These are phyloP conservation scores for Crithidia thermophila DNA, from an alignment of 208 protist genomes.

Conservation along the genomic window DNA sequence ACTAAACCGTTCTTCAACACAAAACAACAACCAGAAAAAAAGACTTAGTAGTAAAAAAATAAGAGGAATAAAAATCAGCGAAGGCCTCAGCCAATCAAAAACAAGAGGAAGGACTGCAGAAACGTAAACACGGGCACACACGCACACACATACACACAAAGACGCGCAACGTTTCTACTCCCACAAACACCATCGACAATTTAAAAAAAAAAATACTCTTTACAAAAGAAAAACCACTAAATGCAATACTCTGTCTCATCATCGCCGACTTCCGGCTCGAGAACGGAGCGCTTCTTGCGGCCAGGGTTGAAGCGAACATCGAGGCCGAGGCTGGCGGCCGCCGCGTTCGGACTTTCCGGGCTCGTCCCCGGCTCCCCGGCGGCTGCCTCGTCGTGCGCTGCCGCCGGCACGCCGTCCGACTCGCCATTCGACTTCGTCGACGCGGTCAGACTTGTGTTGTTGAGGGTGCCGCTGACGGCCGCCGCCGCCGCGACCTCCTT, in stretches of 20 bases:
- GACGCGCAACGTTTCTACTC: no score
- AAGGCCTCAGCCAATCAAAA: no score
- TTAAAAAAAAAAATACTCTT: no score
- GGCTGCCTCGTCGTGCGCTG: no score
- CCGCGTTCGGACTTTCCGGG: constrained; percentile 4
- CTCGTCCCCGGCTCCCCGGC: not conserved
- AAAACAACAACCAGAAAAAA: no score
- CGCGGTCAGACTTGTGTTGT: not conserved
- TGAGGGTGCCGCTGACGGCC: no score
- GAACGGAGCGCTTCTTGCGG: constrained; percentile 35
- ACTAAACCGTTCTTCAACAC: no score
- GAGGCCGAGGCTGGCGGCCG: constrained; percentile 9
- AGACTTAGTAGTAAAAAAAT: no score
- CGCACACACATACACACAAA: not conserved
- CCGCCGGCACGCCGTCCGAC: not conserved
- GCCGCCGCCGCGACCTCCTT: constrained; percentile 1
- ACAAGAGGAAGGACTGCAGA: not conserved
- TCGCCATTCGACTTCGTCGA: not conserved
- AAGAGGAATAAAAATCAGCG: no score
- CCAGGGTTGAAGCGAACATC: constrained; percentile 27
- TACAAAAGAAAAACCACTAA: constrained; percentile 14
- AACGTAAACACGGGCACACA: not conserved
- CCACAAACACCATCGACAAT: no score
- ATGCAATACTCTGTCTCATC: constrained; percentile 65
- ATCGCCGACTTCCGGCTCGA: constrained; percentile 29